Evolutionary conservation across 176 grass and related monocot genomes (phyloP).

Genomic region (Ampelocalamus luodianensis): DNA sequence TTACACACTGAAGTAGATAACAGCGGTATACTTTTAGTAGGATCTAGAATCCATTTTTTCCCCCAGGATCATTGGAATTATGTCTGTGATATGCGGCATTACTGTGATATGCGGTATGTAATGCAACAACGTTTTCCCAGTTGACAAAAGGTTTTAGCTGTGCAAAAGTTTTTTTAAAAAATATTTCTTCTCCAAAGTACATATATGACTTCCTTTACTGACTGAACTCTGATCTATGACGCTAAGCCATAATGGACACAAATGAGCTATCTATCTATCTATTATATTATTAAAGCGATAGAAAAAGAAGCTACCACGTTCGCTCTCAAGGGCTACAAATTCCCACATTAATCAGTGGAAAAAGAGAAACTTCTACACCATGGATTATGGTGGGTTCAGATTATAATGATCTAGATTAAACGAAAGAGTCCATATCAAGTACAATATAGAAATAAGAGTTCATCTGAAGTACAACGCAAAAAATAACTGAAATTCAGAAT

Average conservation of each 20-base stretch:
- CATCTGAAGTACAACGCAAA: no score
- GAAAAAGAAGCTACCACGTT: no score
- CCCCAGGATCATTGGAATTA: conserved; percentile 18
- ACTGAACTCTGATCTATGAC: background rate
- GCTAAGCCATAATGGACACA: background rate
- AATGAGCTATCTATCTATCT: no score
- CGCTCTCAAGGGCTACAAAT: no score
- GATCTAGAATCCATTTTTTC: conserved; percentile 26
- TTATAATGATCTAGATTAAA: no score
- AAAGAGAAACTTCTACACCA: no score
- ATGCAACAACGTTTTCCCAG: background rate
- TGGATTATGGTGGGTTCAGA: no score
- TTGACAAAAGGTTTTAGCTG: background rate
- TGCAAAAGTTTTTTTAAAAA: background rate
- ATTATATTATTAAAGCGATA: no score
- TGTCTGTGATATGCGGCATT: background rate
- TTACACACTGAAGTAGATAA: conserved; percentile 38
- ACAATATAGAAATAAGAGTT: no score
- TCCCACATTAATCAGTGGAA: no score
- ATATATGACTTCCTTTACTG: background rate
- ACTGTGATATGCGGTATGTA: background rate
- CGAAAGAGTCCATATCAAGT: no score
- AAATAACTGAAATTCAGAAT: no score
- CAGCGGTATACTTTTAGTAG: conserved; percentile 23
- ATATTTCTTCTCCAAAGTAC: background rate